phyloP scores from a whole-genome alignment of 139 green algal genomes.

The Zygnema cylindricum region DNA sequence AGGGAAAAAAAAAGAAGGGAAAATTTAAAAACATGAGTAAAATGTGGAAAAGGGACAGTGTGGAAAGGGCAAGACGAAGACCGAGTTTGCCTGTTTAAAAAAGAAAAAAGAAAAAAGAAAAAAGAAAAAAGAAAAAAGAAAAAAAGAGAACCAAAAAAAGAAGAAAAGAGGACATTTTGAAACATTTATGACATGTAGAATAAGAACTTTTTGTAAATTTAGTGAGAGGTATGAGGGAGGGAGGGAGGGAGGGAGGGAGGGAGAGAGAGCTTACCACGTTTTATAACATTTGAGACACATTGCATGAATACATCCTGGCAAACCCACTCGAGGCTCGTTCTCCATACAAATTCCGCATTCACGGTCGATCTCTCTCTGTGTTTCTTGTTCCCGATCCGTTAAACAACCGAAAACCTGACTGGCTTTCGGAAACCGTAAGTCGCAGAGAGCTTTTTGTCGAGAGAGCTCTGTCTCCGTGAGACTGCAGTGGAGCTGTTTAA shows the following conservation, averaged over 20 bases:
- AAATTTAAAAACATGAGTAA: too few species aligned
- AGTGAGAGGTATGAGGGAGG: neutral
- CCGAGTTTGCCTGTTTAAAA: too few species aligned
- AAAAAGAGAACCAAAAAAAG: too few species aligned
- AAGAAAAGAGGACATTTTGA: too few species aligned
- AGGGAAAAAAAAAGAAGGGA: too few species aligned
- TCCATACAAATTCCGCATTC: constrained; percentile 61
- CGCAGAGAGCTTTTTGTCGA: neutral
- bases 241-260: neutral
- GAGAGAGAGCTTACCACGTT: constrained; percentile 38
- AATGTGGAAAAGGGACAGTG: too few species aligned
- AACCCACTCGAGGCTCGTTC: constrained; percentile 14
- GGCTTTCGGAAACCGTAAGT: constrained; percentile 21
- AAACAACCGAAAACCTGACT: neutral
- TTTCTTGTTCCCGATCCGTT: neutral
- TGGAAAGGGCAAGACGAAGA: too few species aligned
- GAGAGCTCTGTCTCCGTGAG: constrained; percentile 28
- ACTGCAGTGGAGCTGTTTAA: constrained; percentile 39
- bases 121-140: too few species aligned
- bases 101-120: too few species aligned
- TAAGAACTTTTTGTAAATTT: too few species aligned
- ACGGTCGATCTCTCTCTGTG: constrained; percentile 7
- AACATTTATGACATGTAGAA: too few species aligned
- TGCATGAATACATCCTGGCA: constrained; percentile 41
- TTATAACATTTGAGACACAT: constrained; percentile 54